Evolutionary conservation across 2,329 filamentous ascomycete genomes (phyloP).

Genomic region (Macrophomina tecta): DNA sequence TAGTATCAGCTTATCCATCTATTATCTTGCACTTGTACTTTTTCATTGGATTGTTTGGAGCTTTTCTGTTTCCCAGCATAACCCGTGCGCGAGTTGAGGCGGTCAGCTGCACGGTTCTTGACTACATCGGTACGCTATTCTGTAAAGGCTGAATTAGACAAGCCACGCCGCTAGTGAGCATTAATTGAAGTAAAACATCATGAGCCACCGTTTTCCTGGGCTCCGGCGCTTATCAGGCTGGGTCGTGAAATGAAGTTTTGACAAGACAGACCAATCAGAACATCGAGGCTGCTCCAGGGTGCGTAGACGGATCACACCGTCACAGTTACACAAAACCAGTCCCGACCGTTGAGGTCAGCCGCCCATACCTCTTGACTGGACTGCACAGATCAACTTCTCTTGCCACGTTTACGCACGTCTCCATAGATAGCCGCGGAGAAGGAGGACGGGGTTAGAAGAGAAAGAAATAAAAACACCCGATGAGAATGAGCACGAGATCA

Average conservation of each 20-base stretch:
- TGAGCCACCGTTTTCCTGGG: not conserved
- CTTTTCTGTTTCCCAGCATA: not conserved
- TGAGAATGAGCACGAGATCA: no score
- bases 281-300: not conserved
- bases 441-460: no score
- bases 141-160: constrained; percentile 1
- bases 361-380: not conserved
- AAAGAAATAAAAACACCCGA: no score
- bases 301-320: not conserved
- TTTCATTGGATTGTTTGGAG: no score
- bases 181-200: not conserved
- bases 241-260: not conserved
- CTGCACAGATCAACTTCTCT: no score
- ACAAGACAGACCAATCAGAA: not conserved
- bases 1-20: no score
- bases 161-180: not conserved
- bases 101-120: not conserved
- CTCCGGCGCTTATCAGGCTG: not conserved
- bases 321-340: not conserved
- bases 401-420: not conserved
- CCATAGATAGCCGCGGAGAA: no score
- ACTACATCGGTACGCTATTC: not conserved
- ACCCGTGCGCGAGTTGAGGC: not conserved
- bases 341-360: not conserved
- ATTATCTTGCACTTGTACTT: no score